Conservation (phyloP, 2,329 filamentous ascomycete genomes). For the Venturia effusa region DNA sequence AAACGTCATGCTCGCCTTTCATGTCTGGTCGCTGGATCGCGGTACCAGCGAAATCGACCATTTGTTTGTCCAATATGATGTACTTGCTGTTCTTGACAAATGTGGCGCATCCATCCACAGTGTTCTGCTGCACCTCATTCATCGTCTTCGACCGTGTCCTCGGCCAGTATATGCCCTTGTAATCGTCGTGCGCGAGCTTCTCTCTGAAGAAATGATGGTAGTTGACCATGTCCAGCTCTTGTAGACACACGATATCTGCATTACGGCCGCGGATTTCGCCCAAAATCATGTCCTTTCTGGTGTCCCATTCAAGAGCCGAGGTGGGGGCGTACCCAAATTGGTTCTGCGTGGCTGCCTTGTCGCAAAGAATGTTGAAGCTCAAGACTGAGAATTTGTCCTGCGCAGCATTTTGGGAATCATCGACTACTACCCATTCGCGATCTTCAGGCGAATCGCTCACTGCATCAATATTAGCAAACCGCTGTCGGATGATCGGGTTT, state of each 20-base stretch:
- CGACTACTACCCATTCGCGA: slow-evolving; percentile 67
- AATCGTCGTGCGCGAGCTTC: slow-evolving; percentile 75
- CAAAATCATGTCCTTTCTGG: slow-evolving; percentile 70
- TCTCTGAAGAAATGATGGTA: slow-evolving; percentile 87
- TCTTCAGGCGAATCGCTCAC: slow-evolving; percentile 67
- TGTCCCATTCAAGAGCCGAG: slow-evolving; percentile 74
- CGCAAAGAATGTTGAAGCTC: slow-evolving; percentile 93
- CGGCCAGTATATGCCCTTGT: slow-evolving; percentile 89
- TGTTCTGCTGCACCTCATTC: slow-evolving; percentile 74
- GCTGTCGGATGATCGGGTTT: not conserved
- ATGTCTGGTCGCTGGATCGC: slow-evolving; percentile 94
- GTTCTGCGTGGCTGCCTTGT: slow-evolving; percentile 75
- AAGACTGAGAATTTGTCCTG: slow-evolving; percentile 68
- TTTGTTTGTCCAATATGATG: slow-evolving; percentile 83
- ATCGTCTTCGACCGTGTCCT: slow-evolving; percentile 86
- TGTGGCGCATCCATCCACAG: slow-evolving; percentile 92
- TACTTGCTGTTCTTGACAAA: slow-evolving; percentile 90
- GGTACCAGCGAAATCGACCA: slow-evolving; percentile 83
- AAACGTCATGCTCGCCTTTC: slow-evolving; percentile 94
- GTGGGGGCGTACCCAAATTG: slow-evolving; percentile 87
- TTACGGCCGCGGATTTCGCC: slow-evolving; percentile 69
- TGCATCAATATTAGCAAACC: slow-evolving; percentile 26
- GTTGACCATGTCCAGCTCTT: slow-evolving; percentile 86
- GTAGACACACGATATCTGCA: slow-evolving; percentile 83
- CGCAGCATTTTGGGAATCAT: slow-evolving; percentile 40